phyloP scores from a whole-genome alignment of 1,284 basidiomycete species.

The Cystobasidium slooffiae region DNA sequence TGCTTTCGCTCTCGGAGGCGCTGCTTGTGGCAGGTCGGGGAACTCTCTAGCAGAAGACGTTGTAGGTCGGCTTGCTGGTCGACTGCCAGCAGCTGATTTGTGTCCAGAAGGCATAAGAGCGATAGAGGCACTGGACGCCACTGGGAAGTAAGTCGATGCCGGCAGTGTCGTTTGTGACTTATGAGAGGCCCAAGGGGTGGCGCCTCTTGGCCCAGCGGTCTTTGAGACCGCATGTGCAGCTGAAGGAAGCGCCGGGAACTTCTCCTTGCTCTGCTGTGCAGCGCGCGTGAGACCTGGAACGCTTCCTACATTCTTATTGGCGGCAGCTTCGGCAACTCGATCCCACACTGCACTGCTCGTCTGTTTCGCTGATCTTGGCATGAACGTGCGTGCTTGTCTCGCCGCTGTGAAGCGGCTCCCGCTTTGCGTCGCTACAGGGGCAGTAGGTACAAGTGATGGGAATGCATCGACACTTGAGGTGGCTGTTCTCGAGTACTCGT shows the following conservation, averaged over 20 bases:
- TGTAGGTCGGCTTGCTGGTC: conserved; percentile 1
- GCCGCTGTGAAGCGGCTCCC: conserved; percentile 20
- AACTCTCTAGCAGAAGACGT: conserved; percentile 31
- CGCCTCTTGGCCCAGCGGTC: conserved; percentile 44
- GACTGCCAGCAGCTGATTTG: conserved; percentile 3
- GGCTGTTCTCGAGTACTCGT: conserved; percentile 80
- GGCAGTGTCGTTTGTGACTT: conserved; percentile 33
- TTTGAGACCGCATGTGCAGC: conserved; percentile 43
- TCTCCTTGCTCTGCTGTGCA: conserved; percentile 39
- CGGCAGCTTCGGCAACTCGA: conserved; percentile 51
- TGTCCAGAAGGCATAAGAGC: conserved; percentile 3
- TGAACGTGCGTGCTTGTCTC: conserved; percentile 40
- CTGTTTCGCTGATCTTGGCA: conserved; percentile 29
- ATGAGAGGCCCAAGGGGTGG: conserved; percentile 40
- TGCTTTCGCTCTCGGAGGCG: conserved; percentile 11
- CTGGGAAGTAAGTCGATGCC: conserved; percentile 9
- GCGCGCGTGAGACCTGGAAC: conserved; percentile 30
- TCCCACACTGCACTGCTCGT: conserved; percentile 47
- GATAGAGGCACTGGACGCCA: conserved; percentile 43
- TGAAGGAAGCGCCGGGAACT: conserved; percentile 48
- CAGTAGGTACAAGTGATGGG: conserved; percentile 38
- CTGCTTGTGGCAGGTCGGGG: conserved; percentile 13
- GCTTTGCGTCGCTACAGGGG: conserved; percentile 44
- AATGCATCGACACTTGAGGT: conserved; percentile 24
- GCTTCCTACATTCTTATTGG: conserved; percentile 42